Base-by-base conservation (phyloP, 2,329 filamentous ascomycete genomes). In the Claviceps spartinae region DNA sequence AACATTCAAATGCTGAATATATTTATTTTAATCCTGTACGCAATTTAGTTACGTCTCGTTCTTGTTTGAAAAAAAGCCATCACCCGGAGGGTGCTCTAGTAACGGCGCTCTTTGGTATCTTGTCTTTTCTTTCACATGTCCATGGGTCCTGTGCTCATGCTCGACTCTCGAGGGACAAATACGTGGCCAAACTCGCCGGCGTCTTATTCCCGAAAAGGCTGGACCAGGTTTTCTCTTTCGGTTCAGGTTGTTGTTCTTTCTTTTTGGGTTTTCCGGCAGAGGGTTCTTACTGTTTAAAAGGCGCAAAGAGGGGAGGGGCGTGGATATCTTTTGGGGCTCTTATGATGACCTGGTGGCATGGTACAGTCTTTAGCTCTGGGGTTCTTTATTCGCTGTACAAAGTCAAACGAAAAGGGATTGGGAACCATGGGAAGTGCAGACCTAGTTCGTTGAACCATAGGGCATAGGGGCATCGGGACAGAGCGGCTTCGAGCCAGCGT, bases 11-110 rank as follows among this genome's bases (percentile, higher is more conserved):
- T 50, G 48, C 42, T 22, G 26, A 54, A 48, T 37, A 52, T 48
- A 45, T 41, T 55, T 48, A n/a, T 37, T 20, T 43, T 45, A 8
- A 48, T 43, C 51, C 30, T 36, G 24, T 56, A 54, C 48, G 52
- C 54, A 40, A 49, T 55, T 54, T 55, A 54, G 52, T 55, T 34
- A 24, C 41, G 47, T 51, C 55, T 22, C 50, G 42, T 16, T 34
- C 46, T 43, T 50, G 49, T 50, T 20, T 52, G 50, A 53, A 46
- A 34, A 34, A 54, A 37, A 50, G 16, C 48, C 37, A 43, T 4
- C 5, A 30, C 20, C 22, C n/a, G 46, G 42, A 45, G 24, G 24
- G 40, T 50, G 49, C 50, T 50, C 34, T 24, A 52, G 50, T 20
- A 43, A 41, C 20, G 38, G 37, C 49, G 44, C 47, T 22, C 24